Conservation (phyloP, 768 basidiomycete genomes). For the Lactarius pseudohatsudake region DNA sequence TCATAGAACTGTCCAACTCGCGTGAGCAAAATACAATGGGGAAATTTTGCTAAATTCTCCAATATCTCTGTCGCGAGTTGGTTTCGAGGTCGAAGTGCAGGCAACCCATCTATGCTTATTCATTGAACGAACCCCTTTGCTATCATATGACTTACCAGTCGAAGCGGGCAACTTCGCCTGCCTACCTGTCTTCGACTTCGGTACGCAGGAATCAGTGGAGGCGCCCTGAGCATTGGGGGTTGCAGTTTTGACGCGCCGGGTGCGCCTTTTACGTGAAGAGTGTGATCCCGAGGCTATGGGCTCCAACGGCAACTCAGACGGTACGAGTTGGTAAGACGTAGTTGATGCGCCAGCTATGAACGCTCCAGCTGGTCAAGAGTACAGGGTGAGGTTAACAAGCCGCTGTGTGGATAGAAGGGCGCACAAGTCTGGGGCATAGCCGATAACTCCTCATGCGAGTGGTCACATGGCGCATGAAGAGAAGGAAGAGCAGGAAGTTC, state of each 20-base stretch:
- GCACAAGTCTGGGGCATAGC: constrained; percentile 4
- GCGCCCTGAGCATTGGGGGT: background rate
- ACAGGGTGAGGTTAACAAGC: background rate
- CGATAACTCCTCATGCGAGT: constrained; percentile 44
- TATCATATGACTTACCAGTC: constrained; percentile 2
- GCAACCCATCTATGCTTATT: constrained; percentile 9
- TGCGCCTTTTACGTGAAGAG: constrained; percentile 5
- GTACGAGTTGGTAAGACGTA: background rate
- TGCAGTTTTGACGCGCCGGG: background rate
- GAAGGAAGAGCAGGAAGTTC: constrained; percentile 62
- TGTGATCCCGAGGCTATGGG: background rate
- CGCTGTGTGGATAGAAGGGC: background rate
- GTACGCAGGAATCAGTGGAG: background rate
- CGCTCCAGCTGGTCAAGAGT: background rate
- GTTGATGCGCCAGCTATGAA: background rate
- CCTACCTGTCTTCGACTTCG: constrained; percentile 2
- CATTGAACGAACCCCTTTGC: background rate
- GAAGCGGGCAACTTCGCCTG: background rate
- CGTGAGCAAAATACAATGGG: constrained; percentile 87
- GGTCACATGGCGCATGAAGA: constrained; percentile 44
- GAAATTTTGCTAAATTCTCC: constrained; percentile 70
- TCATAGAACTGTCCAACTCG: constrained; percentile 96
- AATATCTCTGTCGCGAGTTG: constrained; percentile 69
- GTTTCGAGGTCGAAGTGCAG: constrained; percentile 34
- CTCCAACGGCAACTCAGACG: background rate